phyloP scores from a whole-genome alignment of 2,329 filamentous ascomycete genomes.

The Sporothrix schenckii region DNA sequence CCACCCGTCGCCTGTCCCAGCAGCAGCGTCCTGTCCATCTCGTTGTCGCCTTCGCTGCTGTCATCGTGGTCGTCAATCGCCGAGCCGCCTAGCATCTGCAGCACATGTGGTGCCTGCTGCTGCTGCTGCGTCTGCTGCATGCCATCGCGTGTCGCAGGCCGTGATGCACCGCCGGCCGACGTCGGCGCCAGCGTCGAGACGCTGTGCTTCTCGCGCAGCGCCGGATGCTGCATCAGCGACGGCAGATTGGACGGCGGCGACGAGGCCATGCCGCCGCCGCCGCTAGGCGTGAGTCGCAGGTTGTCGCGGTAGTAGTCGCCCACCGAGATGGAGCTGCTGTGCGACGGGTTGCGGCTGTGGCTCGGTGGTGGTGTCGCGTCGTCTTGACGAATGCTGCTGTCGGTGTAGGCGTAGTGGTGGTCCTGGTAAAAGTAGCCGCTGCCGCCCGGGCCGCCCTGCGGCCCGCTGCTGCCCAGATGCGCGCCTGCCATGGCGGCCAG shows the following conservation, averaged over 20 bases:
- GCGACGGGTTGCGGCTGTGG: constrained; percentile 40
- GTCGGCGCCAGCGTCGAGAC: constrained; percentile 65
- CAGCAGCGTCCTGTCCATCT: constrained; percentile 31
- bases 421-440: constrained; percentile 29
- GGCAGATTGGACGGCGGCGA: constrained; percentile 23
- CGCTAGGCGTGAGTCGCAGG: constrained; percentile 18
- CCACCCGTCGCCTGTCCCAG: constrained; percentile 30
- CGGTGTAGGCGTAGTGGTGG: not conserved
- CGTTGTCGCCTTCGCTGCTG: constrained; percentile 33
- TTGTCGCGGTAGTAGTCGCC: constrained; percentile 36
- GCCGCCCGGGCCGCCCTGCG: constrained; percentile 44
- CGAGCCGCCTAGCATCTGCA: constrained; percentile 41
- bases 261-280: constrained; percentile 1
- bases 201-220: constrained; percentile 61
- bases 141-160: constrained; percentile 61
- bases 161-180: constrained; percentile 50
- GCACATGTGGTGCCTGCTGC: constrained; percentile 34
- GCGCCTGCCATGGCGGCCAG: constrained; percentile 78
- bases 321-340: constrained; percentile 42
- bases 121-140: constrained; percentile 35
- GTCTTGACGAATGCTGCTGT: not conserved
- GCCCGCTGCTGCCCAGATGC: constrained; percentile 56
- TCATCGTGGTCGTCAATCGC: constrained; percentile 48
- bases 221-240: constrained; percentile 34
- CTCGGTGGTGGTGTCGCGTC: constrained; percentile 28